These are phyloP conservation scores for Cystoderma amianthinum DNA, from an alignment of 768 basidiomycete species.

Conservation along the genomic window DNA sequence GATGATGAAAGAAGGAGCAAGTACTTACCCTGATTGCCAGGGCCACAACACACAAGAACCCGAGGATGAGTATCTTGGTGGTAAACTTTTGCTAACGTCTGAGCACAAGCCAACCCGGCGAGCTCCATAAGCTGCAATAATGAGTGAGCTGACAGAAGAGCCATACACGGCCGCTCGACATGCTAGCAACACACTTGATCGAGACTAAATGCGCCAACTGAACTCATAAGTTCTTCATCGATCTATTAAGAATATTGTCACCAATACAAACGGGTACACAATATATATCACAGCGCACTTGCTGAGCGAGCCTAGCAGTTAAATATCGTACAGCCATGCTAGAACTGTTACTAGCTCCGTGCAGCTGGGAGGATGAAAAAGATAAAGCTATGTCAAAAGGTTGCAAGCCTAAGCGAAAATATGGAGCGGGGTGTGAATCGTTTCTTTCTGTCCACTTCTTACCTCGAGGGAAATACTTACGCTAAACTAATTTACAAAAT, in stretches of 20 bases:
- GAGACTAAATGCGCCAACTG: conserved; percentile 86
- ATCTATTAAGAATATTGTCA: conserved; percentile 44
- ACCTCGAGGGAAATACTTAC: no score
- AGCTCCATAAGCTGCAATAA: conserved; percentile 99
- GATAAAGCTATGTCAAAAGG: no score
- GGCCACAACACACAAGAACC: conserved; percentile 94
- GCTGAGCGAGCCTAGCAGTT: conserved; percentile 69
- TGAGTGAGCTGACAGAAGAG: conserved; percentile 1
- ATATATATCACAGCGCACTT: conserved; percentile 33
- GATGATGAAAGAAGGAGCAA: no score
- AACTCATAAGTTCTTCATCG: conserved; percentile 89
- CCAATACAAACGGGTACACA: conserved; percentile 1
- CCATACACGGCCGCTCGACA: neutral
- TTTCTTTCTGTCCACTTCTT: no score
- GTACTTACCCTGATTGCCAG: conserved; percentile 84
- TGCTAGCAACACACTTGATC: conserved; percentile 59
- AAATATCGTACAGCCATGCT: conserved; percentile 58
- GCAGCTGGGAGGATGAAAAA: no score
- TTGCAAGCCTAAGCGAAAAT: no score
- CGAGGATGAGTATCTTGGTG: conserved; percentile 56
- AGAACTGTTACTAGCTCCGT: no score
- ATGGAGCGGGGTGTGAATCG: no score
- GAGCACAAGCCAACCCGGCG: conserved; percentile 91
- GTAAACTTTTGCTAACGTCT: conserved; percentile 77
- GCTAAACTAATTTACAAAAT: no score